These are phyloP conservation scores for Pythium phragmiticola DNA, from an alignment of 352 stramenopile genomes.

Conservation along the genomic window DNA sequence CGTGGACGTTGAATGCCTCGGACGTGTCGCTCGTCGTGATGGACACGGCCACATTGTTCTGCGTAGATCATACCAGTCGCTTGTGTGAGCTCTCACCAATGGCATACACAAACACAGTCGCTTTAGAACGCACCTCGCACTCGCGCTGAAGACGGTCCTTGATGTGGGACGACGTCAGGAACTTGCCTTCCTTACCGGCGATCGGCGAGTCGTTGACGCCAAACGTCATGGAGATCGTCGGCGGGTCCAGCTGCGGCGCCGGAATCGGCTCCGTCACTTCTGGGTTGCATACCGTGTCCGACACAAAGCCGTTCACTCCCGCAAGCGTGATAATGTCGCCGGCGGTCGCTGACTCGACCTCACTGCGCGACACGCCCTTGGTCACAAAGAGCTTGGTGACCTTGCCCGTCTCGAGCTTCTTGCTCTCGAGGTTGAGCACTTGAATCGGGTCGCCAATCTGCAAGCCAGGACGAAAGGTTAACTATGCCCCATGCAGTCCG, in stretches of 20 bases:
- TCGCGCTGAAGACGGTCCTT: conserved; percentile 93
- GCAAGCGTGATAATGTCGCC: conserved; percentile 98
- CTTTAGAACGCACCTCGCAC: conserved; percentile 58
- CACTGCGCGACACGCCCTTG: conserved; percentile 74
- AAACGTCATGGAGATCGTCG: conserved; percentile 98
- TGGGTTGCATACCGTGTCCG: conserved; percentile 86
- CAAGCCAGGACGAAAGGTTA: neutral
- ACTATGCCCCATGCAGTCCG: neutral
- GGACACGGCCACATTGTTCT: conserved; percentile 98
- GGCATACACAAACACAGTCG: too few relatives aligned
- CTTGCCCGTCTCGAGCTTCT: conserved; percentile 70
- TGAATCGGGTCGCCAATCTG: conserved; percentile 88
- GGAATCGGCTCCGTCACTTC: conserved; percentile 82
- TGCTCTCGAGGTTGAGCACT: conserved; percentile 86
- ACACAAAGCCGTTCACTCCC: conserved; percentile 90
- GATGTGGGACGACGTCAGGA: conserved; percentile 95
- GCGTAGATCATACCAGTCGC: too few relatives aligned
- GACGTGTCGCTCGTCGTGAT: conserved; percentile 85
- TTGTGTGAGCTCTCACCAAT: neutral
- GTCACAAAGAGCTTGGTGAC: conserved; percentile 91
- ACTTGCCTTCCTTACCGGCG: conserved; percentile 95
- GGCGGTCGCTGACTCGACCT: conserved; percentile 85
- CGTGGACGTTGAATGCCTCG: conserved; percentile 95
- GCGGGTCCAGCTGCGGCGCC: conserved; percentile 93
- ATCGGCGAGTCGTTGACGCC: conserved; percentile 97